Percentiles rank a stretch among this genome's conserved stretches.
Evolutionary conservation across 2,329 filamentous ascomycete genomes (phyloP).

Genomic region (Penicillium sp.): DNA sequence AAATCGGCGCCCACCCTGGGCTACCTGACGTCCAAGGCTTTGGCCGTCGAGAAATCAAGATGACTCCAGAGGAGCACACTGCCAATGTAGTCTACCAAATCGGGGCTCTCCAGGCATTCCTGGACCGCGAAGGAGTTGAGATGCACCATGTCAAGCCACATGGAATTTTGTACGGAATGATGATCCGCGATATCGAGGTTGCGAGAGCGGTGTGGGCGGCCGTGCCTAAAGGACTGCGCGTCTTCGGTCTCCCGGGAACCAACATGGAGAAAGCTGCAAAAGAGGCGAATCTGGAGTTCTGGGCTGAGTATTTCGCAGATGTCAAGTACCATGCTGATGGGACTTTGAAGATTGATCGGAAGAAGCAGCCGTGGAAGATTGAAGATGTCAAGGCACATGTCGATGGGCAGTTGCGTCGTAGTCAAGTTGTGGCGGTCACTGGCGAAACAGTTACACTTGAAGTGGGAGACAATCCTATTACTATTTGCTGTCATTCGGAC

Average conservation of each 20-base stretch:
- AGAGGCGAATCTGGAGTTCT: conserved; percentile 54
- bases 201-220: conserved; percentile 56
- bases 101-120: conserved; percentile 34
- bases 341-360: conserved; percentile 56
- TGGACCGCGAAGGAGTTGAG: conserved; percentile 32
- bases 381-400: background rate
- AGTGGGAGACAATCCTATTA: background rate
- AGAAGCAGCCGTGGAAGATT: conserved; percentile 49
- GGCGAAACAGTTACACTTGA: background rate
- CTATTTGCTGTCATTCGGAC: background rate
- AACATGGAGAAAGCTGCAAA: conserved; percentile 55
- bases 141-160: conserved; percentile 65
- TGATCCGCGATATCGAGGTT: conserved; percentile 52
- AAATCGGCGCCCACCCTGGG: conserved; percentile 63
- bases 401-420: background rate
- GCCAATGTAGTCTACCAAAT: conserved; percentile 63
- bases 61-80: conserved; percentile 57
- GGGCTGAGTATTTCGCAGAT: conserved; percentile 57
- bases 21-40: conserved; percentile 66
- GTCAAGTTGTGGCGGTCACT: background rate
- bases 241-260: conserved; percentile 57
- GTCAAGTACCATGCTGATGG: conserved; percentile 55
- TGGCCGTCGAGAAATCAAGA: conserved; percentile 61
- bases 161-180: conserved; percentile 60
- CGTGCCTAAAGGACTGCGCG: conserved; percentile 51